Base-by-base conservation (phyloP, 208 protist genomes). In the Crithidia brevicula region DNA sequence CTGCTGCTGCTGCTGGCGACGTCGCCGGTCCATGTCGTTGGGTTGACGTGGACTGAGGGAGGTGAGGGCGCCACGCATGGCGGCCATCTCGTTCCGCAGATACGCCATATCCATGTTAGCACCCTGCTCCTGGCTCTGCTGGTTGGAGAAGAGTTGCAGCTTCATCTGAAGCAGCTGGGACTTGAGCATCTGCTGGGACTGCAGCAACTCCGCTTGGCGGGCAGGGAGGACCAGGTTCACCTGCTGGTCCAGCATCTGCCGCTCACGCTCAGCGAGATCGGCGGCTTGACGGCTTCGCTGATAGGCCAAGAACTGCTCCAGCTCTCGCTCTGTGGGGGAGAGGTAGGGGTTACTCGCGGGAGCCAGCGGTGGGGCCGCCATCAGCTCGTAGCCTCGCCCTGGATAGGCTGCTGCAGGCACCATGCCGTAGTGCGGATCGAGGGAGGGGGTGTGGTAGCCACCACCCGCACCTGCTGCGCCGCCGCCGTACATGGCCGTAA, bases 101-200 rank as follows among this genome's bases (percentile, higher is more conserved):
- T 72, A 72, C 27, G 76, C 77, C 60, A 81, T 72, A 36, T 87
- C 67, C 59, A 76, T 56, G 31, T 72, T 74, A 13, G 60, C 43
- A 16, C 56, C 57, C 18, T 58, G 50, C 20, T 74, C 53, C 27
- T 71, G 52, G 10, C 34, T 8, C 45, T 82, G 65, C 64, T 82
- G 72, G 28, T 76, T 69, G 0, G 52, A 46, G 33, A 83, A 28
- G 50, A 83, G 59, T 20, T 79, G 69, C 49, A 86, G 62, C 67
- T 86, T 83, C 64, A 83, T 69, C 56, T 82, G 72, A 27, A 72
- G 56, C 0, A 86, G 42, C 53, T 83, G 72, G 9, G 74, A 64
- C 59, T 75, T 70, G 38, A 78, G 69, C 53, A 67, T 58, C 34
- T 86, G 54, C 54, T 82, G 74, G 15, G 65, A 72, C 58, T 86